These are phyloP conservation scores for Solanum hybrid DNA, from an alignment of 305 asterid species.

Conservation along the genomic window DNA sequence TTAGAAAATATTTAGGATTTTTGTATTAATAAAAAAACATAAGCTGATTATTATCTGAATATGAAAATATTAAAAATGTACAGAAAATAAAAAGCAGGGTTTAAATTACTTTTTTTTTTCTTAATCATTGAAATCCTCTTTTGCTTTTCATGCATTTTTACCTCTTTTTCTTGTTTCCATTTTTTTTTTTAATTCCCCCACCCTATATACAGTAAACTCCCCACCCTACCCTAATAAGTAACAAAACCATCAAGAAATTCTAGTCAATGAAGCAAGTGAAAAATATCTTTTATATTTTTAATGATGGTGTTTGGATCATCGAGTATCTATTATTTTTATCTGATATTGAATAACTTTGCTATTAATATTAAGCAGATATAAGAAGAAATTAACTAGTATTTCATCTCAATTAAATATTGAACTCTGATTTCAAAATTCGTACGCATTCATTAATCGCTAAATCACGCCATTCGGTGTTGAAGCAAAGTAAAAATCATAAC, in stretches of 20 bases:
- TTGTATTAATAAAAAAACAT: background rate
- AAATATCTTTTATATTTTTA: background rate
- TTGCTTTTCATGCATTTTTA: background rate
- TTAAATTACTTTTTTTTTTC: background rate
- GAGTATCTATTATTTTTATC: background rate
- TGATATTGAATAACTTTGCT: background rate
- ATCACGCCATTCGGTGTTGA: background rate
- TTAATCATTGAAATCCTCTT: background rate
- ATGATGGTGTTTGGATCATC: background rate
- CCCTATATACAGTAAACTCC: background rate
- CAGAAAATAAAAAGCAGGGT: background rate
- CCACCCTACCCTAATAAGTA: background rate
- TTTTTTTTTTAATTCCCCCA: background rate
- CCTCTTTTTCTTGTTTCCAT: background rate
- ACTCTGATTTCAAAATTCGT: background rate
- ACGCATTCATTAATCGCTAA: background rate
- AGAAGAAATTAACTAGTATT: background rate
- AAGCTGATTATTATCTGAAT: background rate
- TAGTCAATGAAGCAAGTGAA: background rate
- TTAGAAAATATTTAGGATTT: background rate
- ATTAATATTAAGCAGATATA: background rate
- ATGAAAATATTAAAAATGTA: background rate
- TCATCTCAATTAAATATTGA: background rate
- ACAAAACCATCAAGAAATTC: background rate
- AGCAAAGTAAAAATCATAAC: background rate